Base-by-base conservation (phyloP, 768 basidiomycete genomes). In the Tricholoma sp. region DNA sequence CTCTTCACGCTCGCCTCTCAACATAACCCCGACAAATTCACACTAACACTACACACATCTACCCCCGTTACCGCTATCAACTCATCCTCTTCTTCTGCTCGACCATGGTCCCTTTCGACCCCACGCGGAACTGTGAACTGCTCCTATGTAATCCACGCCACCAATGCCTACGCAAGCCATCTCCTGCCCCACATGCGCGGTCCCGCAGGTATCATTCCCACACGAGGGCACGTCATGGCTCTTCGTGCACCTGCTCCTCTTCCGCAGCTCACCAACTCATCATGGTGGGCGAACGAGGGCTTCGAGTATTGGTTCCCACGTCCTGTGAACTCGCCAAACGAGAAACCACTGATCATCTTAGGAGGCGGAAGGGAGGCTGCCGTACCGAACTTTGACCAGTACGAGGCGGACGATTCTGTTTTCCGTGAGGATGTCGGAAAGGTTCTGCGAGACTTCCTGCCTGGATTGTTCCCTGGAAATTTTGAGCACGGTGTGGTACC, bases 251-350 rank as follows among this genome's bases (percentile, higher is more conserved):
- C 62, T 8, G 79, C 76, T 0, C 58, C 74, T 0, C 55, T 71
- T 1, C 65, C 75, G 9, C 64, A 76, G 14, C 66, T 85, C 22
- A 75, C 74, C 11, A 77, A 71, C 59, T 60, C 67, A 37, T 70
- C 79, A 1, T 85, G 82, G 83, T 72, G 60, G 59, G 82, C 72
- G 56, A 76, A 74, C 64, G 73, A 80, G 59, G 83, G 81, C 0
- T 79, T 74, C 64, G 86, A 90, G 61, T 94, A 93, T 66, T 92
- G 88, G 88, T 91, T 94, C 66, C 85, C 89, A 12, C 78, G 91
- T 12, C 83, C 83, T 0, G 54, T 77, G 39, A 59, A 65, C 57
- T 46, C 57, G 3, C 63, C 63, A 4, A 66, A 67, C 8, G 71
- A 75, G 32, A 66, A 70, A 4, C 86, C 89, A 0, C 69, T 90